Evolutionary conservation across 768 basidiomycete species (phyloP).

Genomic region (Podaxis mareebaensis): DNA sequence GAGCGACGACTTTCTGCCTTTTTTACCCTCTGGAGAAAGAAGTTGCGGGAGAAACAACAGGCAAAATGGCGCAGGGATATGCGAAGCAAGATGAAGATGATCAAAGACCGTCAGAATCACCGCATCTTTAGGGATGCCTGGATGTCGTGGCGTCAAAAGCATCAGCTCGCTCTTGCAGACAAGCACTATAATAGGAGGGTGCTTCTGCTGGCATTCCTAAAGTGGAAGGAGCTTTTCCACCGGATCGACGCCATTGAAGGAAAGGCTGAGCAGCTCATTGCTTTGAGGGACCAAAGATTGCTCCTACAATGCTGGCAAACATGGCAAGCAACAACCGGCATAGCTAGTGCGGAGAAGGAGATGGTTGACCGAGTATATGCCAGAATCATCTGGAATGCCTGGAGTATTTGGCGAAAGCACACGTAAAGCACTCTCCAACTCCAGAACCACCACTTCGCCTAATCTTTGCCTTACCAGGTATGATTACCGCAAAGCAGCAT

Average conservation of each 20-base stretch:
- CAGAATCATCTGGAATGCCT: constrained; percentile 47
- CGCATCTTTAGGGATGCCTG: constrained; percentile 59
- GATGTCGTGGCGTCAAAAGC: constrained; percentile 65
- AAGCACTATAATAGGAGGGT: constrained; percentile 50
- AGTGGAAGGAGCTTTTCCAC: constrained; percentile 53
- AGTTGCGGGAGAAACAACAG: constrained; percentile 55
- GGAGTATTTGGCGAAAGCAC: constrained; percentile 59
- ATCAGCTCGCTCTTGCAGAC: constrained; percentile 50
- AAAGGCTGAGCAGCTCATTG: constrained; percentile 50
- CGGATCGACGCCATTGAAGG: constrained; percentile 44
- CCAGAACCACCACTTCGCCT: background rate
- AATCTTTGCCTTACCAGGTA: constrained; percentile 9
- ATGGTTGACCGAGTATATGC: constrained; percentile 45
- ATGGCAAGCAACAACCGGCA: constrained; percentile 52
- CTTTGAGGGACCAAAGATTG: constrained; percentile 35
- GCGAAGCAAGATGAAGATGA: constrained; percentile 65
- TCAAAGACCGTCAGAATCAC: constrained; percentile 56
- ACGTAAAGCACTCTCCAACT: constrained; percentile 41
- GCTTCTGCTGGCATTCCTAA: constrained; percentile 41
- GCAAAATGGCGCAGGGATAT: constrained; percentile 66
- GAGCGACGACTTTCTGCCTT: constrained; percentile 41
- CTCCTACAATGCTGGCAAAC: constrained; percentile 49
- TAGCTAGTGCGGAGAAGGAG: constrained; percentile 45
- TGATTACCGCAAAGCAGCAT: constrained; percentile 7
- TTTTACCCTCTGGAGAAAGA: constrained; percentile 55